Percentiles rank a stretch among this genome's conserved stretches.
phyloP scores from a whole-genome alignment of 202 grass and related monocot species.

The Dendrocalamus latiflorus region DNA sequence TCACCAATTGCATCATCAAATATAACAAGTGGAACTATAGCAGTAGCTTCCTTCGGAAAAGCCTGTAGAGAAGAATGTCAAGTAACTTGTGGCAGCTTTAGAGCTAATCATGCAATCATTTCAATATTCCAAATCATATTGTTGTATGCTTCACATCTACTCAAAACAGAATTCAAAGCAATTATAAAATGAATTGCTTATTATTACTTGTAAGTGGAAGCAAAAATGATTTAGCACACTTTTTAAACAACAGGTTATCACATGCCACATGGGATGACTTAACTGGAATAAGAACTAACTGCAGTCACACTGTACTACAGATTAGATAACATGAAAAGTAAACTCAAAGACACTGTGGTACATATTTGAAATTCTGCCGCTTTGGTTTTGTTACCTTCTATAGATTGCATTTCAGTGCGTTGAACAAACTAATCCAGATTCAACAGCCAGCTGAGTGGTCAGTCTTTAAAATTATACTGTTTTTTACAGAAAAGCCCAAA shows the following conservation, averaged over 20 bases:
- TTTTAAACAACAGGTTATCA: not conserved
- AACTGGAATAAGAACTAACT: not conserved
- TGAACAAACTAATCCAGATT: not conserved
- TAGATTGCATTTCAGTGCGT: not conserved
- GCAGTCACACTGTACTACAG: not conserved
- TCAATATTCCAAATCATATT: constrained; percentile 44
- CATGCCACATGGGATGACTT: not conserved
- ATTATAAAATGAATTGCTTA: constrained; percentile 5
- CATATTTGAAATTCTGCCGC: not conserved
- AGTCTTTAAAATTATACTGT: not conserved
- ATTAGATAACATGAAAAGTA: not conserved
- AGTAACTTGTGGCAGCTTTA: constrained; percentile 91
- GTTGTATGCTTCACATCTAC: constrained; percentile 27
- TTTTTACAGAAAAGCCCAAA: constrained; percentile 12
- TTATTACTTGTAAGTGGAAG: not conserved
- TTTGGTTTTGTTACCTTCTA: constrained; percentile 13
- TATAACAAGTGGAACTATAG: constrained; percentile 99
- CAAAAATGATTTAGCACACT: not conserved
- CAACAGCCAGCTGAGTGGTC: not conserved
- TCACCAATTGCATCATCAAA: constrained; percentile 99
- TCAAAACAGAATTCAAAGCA: not conserved
- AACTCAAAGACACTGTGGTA: not conserved
- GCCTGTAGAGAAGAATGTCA: constrained; percentile 99
- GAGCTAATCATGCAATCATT: constrained; percentile 65
- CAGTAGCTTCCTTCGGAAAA: constrained; percentile 93